Conservation (phyloP, 306 rosid species). For the Castanopsis chinensis region DNA sequence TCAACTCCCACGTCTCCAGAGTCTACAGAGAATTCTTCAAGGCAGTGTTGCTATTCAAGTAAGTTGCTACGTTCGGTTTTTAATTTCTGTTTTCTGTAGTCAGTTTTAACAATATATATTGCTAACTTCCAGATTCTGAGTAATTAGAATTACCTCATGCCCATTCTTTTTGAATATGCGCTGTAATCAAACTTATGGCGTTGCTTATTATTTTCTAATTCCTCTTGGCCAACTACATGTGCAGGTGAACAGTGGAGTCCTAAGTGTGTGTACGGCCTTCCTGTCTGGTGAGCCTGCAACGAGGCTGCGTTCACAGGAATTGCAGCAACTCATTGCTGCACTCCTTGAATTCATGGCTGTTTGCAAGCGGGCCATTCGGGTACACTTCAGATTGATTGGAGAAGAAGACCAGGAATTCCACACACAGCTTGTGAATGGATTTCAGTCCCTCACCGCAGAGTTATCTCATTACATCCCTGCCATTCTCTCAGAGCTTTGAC, state of each 20-base stretch:
- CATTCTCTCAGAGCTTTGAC: conserved; percentile 84
- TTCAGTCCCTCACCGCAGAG: conserved; percentile 94
- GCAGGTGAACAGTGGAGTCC: conserved; percentile 96
- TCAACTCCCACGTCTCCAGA: conserved; percentile 96
- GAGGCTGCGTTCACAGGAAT: conserved; percentile 88
- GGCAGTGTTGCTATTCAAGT: conserved; percentile 99
- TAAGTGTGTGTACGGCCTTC: conserved; percentile 98
- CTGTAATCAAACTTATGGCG: not conserved
- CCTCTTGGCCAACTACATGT: conserved; percentile 17
- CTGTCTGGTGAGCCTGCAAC: conserved; percentile 98
- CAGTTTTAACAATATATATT: not conserved
- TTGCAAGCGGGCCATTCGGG: conserved; percentile 96
- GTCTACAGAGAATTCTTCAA: conserved; percentile 96
- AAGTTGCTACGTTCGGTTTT: conserved; percentile 14
- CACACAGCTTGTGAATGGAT: conserved; percentile 95
- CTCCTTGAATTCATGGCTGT: conserved; percentile 99
- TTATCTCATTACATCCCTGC: conserved; percentile 97
- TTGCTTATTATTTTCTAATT: not conserved
- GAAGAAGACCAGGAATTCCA: conserved; percentile 99
- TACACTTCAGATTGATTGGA: conserved; percentile 87
- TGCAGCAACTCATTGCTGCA: conserved; percentile 97
- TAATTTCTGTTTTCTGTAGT: not conserved
- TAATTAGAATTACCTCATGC: not conserved
- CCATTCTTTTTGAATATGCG: not conserved
- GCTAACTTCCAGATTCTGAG: not conserved